Conservation (phyloP, 257 asterid species). For the Eucommia ulmoides region DNA sequence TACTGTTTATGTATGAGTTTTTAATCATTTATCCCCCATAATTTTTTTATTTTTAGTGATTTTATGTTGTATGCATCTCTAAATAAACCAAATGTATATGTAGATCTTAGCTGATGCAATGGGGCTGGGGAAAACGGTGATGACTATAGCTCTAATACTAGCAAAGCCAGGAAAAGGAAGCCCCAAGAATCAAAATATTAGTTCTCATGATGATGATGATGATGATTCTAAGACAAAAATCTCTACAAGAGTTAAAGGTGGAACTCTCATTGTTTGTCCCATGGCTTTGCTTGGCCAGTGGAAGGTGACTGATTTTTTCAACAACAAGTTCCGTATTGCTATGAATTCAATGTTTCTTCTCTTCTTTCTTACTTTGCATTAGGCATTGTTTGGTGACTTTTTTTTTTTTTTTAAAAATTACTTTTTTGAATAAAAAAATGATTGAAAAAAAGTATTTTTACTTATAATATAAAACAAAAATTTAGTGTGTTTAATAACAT, state of each 20-base stretch:
- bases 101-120: conserved; percentile 89
- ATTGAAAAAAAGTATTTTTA: too few species aligned
- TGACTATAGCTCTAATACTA: conserved; percentile 74
- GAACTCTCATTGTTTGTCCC: conserved; percentile 80
- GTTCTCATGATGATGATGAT: conserved; percentile 9
- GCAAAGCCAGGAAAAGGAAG: conserved; percentile 46
- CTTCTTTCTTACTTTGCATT: too few species aligned
- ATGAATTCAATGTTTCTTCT: background rate
- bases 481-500: too few species aligned
- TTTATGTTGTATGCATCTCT: too few species aligned
- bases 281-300: conserved; percentile 92
- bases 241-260: conserved; percentile 42
- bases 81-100: too few species aligned
- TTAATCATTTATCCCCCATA: too few species aligned
- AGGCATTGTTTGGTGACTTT: too few species aligned
- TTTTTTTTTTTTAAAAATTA: too few species aligned
- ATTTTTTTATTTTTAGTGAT: too few species aligned
- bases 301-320: conserved; percentile 40
- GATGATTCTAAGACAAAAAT: conserved; percentile 14
- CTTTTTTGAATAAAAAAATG: too few species aligned
- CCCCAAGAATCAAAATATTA: conserved; percentile 24
- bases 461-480: too few species aligned
- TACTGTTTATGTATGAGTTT: too few species aligned
- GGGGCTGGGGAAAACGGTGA: conserved; percentile 94
- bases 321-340: background rate